Evolutionary conservation across 2,329 filamentous ascomycete species (phyloP), one percentile per base, ranked within the genome.

Genomic region (Pseudogymnoascus sp.): DNA sequence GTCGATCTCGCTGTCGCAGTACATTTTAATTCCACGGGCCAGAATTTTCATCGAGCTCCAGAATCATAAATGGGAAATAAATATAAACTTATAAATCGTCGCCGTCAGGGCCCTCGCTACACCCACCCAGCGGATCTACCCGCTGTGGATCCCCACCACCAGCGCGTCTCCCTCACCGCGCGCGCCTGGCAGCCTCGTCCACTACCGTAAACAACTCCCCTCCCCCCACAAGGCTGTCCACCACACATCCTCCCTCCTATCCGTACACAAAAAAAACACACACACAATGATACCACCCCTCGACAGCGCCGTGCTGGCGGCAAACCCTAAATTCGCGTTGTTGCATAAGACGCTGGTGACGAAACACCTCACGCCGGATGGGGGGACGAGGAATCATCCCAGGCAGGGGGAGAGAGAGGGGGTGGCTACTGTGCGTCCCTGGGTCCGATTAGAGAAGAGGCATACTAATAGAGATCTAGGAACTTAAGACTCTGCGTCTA

Each of bases 301-400:
- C 7, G 84, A 87, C 18, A 76, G 81, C 7, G 67, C 77, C 0
- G 75, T 87, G 16, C 71, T 88, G 1, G 72, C 78, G 61, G 78
- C 76, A 64, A 87, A 87, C 66, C 84, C 84, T 0, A 78, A 82
- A 21, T 88, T 87, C 68, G 80, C 82, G n/a, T 75, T 77, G 35
- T 77, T 88, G 4, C 84, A 87, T 72, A 76, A 74, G 14, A 81
- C 77, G 11, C 75, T 88, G 53, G 82, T 80, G 5, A 80, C 77
- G 1, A 76, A 76, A 1, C 71, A 86, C 25, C 77, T 88, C 4
- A 83, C 84, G 66, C 73, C 79, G 0, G 81, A 86, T 72, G 84
- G 81, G 1, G 83, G 84, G 7, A 84, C 82, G 1, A 83, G 78
- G 69, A 74, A 77, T n/a, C 77, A 80, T 67, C 74, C 77, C n/a